phyloP scores from a whole-genome alignment of 179 eudicot species.

The Silene vulgaris region DNA sequence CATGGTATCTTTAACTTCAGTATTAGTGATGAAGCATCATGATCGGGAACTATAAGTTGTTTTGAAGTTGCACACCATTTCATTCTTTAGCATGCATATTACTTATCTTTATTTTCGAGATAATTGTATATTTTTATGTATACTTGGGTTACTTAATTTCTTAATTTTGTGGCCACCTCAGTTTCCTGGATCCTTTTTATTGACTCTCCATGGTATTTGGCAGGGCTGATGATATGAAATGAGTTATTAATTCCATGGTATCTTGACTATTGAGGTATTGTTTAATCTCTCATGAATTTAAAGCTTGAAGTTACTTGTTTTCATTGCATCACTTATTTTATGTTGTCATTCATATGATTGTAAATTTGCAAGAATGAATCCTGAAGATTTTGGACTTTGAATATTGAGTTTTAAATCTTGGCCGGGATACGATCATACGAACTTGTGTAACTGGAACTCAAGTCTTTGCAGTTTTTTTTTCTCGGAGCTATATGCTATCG shows the following conservation, averaged over 20 bases:
- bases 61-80: background rate
- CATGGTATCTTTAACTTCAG: background rate
- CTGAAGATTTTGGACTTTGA: background rate
- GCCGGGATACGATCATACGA: background rate
- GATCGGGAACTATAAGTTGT: background rate
- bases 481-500: background rate
- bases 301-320: background rate
- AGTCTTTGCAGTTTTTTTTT: background rate
- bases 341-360: background rate
- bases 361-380: background rate
- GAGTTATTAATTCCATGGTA: background rate
- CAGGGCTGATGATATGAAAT: constrained; percentile 4
- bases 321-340: background rate
- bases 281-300: constrained; percentile 12
- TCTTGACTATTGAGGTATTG: constrained; percentile 5
- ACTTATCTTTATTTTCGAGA: background rate
- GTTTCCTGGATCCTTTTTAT: constrained; percentile 4
- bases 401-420: background rate
- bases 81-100: background rate
- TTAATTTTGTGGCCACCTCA: background rate
- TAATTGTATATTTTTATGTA: background rate
- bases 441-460: background rate
- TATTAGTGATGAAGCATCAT: background rate
- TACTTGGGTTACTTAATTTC: background rate
- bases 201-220: constrained; percentile 13